Evolutionary conservation across 805 yeast genomes (phyloP), one percentile per base, ranked within the genome.

Genomic region (Ogataea methanolica): DNA sequence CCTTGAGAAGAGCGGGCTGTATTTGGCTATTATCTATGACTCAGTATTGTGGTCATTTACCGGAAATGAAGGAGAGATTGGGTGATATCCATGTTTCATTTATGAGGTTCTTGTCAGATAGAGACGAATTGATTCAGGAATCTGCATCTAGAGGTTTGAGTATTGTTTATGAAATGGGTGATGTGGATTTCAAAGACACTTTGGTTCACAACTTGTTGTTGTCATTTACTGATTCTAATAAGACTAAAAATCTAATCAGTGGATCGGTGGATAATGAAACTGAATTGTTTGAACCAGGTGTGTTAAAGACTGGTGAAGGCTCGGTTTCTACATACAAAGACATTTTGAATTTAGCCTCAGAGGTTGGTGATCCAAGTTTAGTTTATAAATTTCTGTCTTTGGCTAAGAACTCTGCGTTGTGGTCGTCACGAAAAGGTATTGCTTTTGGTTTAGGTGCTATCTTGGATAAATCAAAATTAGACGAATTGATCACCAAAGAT

Each of bases 311-410:
- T 0, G 85, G 83, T 41, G 94, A 87, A 51, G 90, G 92, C 1
- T 86, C 96, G 0, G 82, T 92, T 4, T 86, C 96, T 0, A 91
- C 98, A 0, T 92, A 92, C 63, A 88, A 85, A 58, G 99, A 92
- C 65, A 88, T 92, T 31, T 72, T 92, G 56, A 87, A 73, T 57
- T 71, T 92, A 43, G 97, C 99, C 0, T 81, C 94, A 1, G 99
- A 92, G 61, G 95, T 90, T 9, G 98, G 98, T 29, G 97, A 92
- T 65, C 96, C 98, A 14, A 79, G 94, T 54, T 75, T 92, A 54
- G 97, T 92, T 5, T 92, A 92, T 67, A 88, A 89, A 61, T 92
- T 92, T 63, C 89, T 92, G 97, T 82, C 96, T 0, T 69, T 92
- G 47, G 96, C 97, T 0, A 84, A 88, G 52, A 84, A 83, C 44